Evolutionary conservation across 2,329 filamentous ascomycete species (phyloP), one percentile per base, ranked within the genome.

Genomic region (Mollisia scopiformis): DNA sequence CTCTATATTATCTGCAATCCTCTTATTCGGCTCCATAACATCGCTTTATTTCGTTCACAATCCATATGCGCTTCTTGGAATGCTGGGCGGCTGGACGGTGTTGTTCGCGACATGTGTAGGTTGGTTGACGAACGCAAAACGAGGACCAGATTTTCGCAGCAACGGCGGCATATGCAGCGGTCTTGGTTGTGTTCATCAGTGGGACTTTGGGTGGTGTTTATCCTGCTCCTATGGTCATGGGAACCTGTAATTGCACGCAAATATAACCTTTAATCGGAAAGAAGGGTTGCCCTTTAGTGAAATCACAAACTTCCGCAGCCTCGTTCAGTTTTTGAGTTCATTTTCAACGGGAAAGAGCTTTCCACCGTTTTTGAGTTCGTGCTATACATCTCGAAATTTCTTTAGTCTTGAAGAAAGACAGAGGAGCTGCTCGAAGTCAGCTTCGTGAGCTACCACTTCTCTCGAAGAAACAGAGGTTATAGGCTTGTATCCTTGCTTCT

Each of bases 121-220:
- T 16, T 59, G 58, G 28, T 39, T 69, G 21, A 69, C 66, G n/a
- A 67, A 66, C 39, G 63, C 66, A 4, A 57, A 47, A 28, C 31
- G 67, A 8, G n/a, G 62, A 63, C 25, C 55, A 68, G 50, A 57
- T 67, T 14, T 68, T 68, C 57, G 65, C 51, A 14, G 59, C 62
- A 0, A 66, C 66, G 16, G 66, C 67, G 8, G 67, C 62, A 23
- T 69, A 69, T 50, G 60, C 64, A 6, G 66, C 66, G 19, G 63
- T 68, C 14, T 41, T 67, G 13, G 66, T 68, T 6, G 66, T 67
- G 5, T 68, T 64, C 49, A 62, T 68, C n/a, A 67, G 64, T 61
- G 66, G 64, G 13, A 62, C 53, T 41, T 31, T 66, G 16, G 63
- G 65, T 11, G 51, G 55, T 6, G 49, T 21, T 14, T 16, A 16